Evolutionary conservation across 2,329 filamentous ascomycete genomes (phyloP).

Genomic region (Pyrenochaeta sp.): DNA sequence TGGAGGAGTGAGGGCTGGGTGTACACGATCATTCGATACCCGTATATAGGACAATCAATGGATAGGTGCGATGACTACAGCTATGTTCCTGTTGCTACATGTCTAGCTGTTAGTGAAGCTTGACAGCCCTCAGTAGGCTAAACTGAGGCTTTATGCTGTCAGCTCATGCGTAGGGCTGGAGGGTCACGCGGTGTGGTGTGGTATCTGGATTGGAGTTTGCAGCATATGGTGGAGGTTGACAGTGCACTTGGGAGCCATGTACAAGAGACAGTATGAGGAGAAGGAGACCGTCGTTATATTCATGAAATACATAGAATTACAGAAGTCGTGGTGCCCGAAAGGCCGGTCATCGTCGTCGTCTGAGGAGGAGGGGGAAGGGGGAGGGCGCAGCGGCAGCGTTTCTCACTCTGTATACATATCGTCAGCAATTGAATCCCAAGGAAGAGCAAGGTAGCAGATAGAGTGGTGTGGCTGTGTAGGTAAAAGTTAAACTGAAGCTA

Average conservation of each 20-base stretch:
- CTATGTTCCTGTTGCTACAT: neutral
- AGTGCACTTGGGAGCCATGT: neutral
- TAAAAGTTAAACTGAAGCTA: neutral
- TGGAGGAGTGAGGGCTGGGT: conserved; percentile 33
- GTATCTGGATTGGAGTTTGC: neutral
- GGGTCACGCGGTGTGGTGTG: neutral
- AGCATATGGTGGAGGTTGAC: neutral
- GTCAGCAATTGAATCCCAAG: neutral
- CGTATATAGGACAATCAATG: conserved; percentile 3
- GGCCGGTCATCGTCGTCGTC: neutral
- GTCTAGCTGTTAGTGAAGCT: neutral
- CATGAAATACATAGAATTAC: neutral
- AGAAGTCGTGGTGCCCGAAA: neutral
- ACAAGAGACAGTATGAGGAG: neutral
- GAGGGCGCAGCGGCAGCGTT: neutral
- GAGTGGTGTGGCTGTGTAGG: neutral
- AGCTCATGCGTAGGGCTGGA: neutral
- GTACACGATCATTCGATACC: conserved; percentile 12
- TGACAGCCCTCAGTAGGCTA: neutral
- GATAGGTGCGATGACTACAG: neutral
- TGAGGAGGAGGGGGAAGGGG: neutral
- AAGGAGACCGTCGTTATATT: neutral
- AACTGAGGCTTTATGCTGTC: neutral
- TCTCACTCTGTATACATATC: neutral
- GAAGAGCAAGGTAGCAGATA: neutral